Conservation (phyloP, 306 rosid species). For the Corylus avellana region DNA sequence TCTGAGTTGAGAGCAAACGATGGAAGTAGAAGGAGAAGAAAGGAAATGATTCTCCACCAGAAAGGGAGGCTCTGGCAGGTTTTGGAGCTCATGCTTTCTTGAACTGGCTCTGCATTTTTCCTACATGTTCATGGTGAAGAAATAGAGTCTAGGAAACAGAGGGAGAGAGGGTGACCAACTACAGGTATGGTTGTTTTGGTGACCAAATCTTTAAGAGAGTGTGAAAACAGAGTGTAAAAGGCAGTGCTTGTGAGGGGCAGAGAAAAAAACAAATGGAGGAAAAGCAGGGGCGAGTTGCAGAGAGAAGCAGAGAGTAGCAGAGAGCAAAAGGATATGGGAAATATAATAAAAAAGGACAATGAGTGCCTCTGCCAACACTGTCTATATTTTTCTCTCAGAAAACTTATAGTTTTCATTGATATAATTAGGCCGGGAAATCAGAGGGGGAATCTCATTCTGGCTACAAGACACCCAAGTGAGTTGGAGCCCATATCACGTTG, state of each 20-base stretch:
- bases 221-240: background rate
- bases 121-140: slow-evolving; percentile 50
- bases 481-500: slow-evolving; percentile 45
- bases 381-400: slow-evolving; percentile 7
- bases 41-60: slow-evolving; percentile 37
- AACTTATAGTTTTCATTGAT: slow-evolving; percentile 12
- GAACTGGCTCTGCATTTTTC: slow-evolving; percentile 36
- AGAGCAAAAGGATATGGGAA: slow-evolving; percentile 25
- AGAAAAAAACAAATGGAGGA: slow-evolving; percentile 16
- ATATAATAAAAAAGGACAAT: slow-evolving; percentile 21
- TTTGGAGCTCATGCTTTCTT: slow-evolving; percentile 46
- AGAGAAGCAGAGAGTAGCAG: slow-evolving; percentile 15
- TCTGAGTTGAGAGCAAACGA: slow-evolving; percentile 66
- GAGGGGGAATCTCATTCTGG: slow-evolving; percentile 40
- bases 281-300: slow-evolving; percentile 27
- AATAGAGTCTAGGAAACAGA: slow-evolving; percentile 32
- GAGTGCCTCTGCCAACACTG: slow-evolving; percentile 32
- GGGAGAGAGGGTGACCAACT: slow-evolving; percentile 62
- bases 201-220: slow-evolving; percentile 46
- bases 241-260: slow-evolving; percentile 1
- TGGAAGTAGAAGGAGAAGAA: slow-evolving; percentile 33
- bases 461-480: slow-evolving; percentile 50
- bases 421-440: slow-evolving; percentile 14
- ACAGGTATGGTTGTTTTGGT: slow-evolving; percentile 49
- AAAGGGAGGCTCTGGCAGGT: slow-evolving; percentile 32